Base-by-base conservation (phyloP, 2,329 filamentous ascomycete genomes). In the Zymoseptoria brevis region DNA sequence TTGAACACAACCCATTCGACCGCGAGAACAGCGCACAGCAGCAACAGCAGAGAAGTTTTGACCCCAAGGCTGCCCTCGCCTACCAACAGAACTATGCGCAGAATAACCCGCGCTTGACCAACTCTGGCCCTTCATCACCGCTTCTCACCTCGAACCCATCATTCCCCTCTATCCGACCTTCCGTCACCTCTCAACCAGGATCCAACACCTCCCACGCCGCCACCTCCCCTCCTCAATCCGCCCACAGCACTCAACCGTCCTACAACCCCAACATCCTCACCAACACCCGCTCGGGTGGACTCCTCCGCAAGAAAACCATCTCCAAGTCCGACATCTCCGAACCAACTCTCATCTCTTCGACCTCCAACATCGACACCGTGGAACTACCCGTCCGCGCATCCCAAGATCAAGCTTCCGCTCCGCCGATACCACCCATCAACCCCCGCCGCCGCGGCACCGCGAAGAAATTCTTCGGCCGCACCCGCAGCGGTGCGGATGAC, bases 301-400 rank as follows among this genome's bases (percentile, higher is more conserved):
- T 74, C 24, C 64, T 66, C n/a, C 78, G 82, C 45, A 86, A 85
- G 74, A 80, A 81, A 66, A 77, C 79, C 0, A 76, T 87, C 53
- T 80, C 80, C 62, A 87, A 87, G 71, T 75, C 77, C 11, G 80
- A 82, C 59, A 87, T 87, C 54, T 85, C 83, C 1, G 84, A 87
- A 65, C 84, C 84, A 0, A 75, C 74, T 3, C 76, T 82, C 60
- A 67, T 81, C 24, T 80, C 78, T 1, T 76, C 77, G 8, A 86
- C 83, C 3, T 83, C 81, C 1, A 81, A 81, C 51, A 78, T 85
- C 26, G 82, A 84, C 52, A 80, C 81, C 0, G 76, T 85, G 41
- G 81, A 80, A 41, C 75, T 86, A 9, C 82, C 83, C 13, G 68
- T 77, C n/a, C 80, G 80, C 26, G 79, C 81, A 1, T 80, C 78